Evolutionary conservation across 257 asterid genomes (phyloP).

Genomic region (Misopates orontium): DNA sequence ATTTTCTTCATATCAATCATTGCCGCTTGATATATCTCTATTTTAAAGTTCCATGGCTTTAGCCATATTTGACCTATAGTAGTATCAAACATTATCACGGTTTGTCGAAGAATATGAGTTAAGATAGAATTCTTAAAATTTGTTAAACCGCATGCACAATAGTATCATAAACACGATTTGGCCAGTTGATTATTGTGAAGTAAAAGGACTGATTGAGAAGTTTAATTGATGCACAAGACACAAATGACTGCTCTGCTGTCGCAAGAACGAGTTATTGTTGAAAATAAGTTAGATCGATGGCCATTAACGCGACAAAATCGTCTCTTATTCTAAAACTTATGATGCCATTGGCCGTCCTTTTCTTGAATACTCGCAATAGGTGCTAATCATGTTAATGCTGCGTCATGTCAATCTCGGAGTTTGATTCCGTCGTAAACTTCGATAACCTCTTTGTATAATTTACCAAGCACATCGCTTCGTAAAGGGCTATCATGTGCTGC

Average conservation of each 20-base stretch:
- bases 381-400: conserved; percentile 36
- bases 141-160: background rate
- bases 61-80: too few relatives aligned
- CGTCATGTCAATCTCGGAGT: conserved; percentile 28
- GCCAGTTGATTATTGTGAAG: background rate
- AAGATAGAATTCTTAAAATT: background rate
- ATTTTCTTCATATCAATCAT: too few relatives aligned
- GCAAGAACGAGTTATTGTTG: conserved; percentile 8
- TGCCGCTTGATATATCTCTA: too few relatives aligned
- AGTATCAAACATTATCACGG: too few relatives aligned
- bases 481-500: conserved; percentile 12
- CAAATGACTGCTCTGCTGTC: background rate
- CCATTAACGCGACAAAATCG: conserved; percentile 23
- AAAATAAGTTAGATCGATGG: conserved; percentile 4
- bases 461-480: conserved; percentile 8
- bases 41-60: too few relatives aligned
- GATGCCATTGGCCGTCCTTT: conserved; percentile 31
- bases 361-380: conserved; percentile 28
- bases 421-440: conserved; percentile 17
- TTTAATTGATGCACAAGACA: too few relatives aligned
- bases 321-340: conserved; percentile 31
- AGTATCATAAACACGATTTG: conserved; percentile 1
- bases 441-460: background rate
- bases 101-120: too few relatives aligned
- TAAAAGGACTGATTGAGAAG: too few relatives aligned